These are phyloP conservation scores for Macaranga tanarius DNA, from an alignment of 441 rosid species.

Conservation along the genomic window DNA sequence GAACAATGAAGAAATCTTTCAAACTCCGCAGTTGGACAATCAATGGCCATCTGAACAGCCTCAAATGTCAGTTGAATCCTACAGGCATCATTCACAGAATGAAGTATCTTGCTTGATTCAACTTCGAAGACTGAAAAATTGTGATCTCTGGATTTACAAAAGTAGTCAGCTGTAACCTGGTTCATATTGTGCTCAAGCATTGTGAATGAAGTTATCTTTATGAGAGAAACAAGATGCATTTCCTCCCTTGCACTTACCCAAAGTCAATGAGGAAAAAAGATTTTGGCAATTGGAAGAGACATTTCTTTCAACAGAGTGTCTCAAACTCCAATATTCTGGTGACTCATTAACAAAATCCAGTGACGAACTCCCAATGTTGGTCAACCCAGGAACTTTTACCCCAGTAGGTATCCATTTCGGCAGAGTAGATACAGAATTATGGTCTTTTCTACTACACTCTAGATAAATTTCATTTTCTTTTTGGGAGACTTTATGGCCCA, in stretches of 20 bases:
- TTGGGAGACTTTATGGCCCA: conserved; percentile 29
- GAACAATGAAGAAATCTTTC: conserved; percentile 48
- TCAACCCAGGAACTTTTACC: conserved; percentile 27
- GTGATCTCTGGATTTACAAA: conserved; percentile 25
- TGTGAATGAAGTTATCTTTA: conserved; percentile 20
- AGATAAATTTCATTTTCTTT: conserved; percentile 29
- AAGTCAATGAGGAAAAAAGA: conserved; percentile 15
- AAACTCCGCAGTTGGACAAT: conserved; percentile 52
- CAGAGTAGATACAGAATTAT: conserved; percentile 34
- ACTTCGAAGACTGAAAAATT: conserved; percentile 17
- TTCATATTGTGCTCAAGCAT: conserved; percentile 17
- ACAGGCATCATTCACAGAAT: conserved; percentile 36
- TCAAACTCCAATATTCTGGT: conserved; percentile 24
- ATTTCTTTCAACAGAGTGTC: conserved; percentile 24
- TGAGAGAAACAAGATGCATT: conserved; percentile 20
- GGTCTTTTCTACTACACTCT: conserved; percentile 38
- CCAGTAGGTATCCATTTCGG: conserved; percentile 56
- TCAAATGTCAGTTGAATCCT: conserved; percentile 44
- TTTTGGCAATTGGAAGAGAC: conserved; percentile 22
- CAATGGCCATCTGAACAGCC: conserved; percentile 47
- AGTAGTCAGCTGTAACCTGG: conserved; percentile 24
- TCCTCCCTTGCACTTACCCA: conserved; percentile 14
- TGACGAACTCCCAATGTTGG: conserved; percentile 22
- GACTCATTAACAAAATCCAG: conserved; percentile 23
- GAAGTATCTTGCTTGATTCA: conserved; percentile 32